Percentiles rank a stretch among this genome's conserved stretches.
Conservation (phyloP, 1,139 yeast species). For the Yamadazyma epiphylla region DNA sequence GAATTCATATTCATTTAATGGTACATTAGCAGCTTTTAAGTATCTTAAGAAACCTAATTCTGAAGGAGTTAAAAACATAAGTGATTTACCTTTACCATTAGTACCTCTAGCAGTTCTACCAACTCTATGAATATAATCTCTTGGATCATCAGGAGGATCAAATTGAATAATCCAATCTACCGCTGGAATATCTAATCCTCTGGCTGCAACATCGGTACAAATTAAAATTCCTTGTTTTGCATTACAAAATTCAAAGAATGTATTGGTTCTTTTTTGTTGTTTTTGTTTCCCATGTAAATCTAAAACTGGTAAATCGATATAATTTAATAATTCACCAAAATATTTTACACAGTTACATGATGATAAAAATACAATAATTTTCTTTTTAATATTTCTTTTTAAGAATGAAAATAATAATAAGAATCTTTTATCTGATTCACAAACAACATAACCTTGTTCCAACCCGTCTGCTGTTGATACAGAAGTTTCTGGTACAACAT, state of each 20-base stretch:
- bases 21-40: conserved; percentile 94
- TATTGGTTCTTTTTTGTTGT: conserved; percentile 96
- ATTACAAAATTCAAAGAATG: conserved; percentile 95
- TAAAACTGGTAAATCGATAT: conserved; percentile 92
- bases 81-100: conserved; percentile 83
- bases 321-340: conserved; percentile 89
- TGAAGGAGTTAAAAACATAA: conserved; percentile 91
- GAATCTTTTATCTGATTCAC: conserved; percentile 94
- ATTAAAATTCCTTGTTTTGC: conserved; percentile 90
- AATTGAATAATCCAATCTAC: conserved; percentile 98
- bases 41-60: conserved; percentile 94
- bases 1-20: conserved; percentile 94
- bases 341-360: conserved; percentile 97
- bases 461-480: conserved; percentile 93
- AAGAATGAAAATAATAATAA: conserved; percentile 85
- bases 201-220: conserved; percentile 97
- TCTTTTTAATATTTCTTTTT: conserved; percentile 86
- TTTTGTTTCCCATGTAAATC: conserved; percentile 97
- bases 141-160: conserved; percentile 99
- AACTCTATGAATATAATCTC: conserved; percentile 96
- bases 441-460: conserved; percentile 97
- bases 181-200: conserved; percentile 96
- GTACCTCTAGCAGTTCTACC: conserved; percentile 98
- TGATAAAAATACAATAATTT: conserved; percentile 88
- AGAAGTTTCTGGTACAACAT: conserved; percentile 81